These are phyloP conservation scores for Ophiostoma australiae DNA, from an alignment of 2,329 filamentous ascomycete genomes.

Conservation along the genomic window DNA sequence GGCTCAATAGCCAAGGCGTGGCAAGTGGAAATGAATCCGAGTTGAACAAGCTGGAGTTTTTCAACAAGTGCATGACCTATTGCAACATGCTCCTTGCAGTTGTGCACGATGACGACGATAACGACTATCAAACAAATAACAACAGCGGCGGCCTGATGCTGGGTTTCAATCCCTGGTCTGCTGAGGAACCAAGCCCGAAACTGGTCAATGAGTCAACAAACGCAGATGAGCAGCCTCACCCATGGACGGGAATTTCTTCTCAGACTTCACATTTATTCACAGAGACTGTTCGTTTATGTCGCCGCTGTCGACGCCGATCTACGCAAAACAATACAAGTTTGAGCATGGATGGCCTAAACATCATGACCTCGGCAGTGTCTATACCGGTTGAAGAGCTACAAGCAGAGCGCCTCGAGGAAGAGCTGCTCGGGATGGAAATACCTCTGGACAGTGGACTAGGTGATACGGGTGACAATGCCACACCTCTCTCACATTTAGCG, in stretches of 20 bases:
- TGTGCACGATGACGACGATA: not conserved
- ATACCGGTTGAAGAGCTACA: slow-evolving; percentile 14
- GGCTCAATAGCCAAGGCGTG: slow-evolving; percentile 3
- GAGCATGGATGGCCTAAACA: slow-evolving; percentile 1
- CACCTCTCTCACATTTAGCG: not conserved
- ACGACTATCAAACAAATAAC: not conserved
- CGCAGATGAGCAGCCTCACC: slow-evolving; percentile 8
- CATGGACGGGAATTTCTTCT: slow-evolving; percentile 9
- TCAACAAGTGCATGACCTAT: slow-evolving; percentile 16
- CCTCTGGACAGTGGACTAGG: slow-evolving; percentile 1
- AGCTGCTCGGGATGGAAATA: slow-evolving; percentile 11
- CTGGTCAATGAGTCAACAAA: not conserved
- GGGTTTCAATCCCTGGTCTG: not conserved
- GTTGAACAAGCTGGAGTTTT: not conserved
- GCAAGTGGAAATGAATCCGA: not conserved
- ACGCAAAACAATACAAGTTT: not conserved
- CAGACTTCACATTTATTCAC: slow-evolving; percentile 8
- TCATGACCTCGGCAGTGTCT: not conserved
- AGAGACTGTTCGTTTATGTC: slow-evolving; percentile 1
- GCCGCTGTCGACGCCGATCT: slow-evolving; percentile 2
- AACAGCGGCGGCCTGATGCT: not conserved
- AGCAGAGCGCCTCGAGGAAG: slow-evolving; percentile 9
- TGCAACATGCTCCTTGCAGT: slow-evolving; percentile 15
- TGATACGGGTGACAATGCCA: slow-evolving; percentile 11
- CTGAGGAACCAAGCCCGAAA: not conserved